phyloP scores from a whole-genome alignment of 768 basidiomycete species.

The Naganishia kalamii region DNA sequence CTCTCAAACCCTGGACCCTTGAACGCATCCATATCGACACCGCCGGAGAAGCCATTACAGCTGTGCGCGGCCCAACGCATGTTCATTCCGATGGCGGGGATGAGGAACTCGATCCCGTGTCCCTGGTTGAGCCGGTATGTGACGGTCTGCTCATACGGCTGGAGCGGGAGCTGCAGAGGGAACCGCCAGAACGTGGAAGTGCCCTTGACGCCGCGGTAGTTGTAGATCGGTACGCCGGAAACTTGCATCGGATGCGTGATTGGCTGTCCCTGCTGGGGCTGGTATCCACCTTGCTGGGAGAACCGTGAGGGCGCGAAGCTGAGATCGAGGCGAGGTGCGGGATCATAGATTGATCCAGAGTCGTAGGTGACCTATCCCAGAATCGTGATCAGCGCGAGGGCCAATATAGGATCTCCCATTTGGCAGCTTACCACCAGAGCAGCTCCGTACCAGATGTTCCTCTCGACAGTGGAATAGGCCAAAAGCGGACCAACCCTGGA shows the following conservation, averaged over 20 bases:
- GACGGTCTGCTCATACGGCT: slow-evolving; percentile 64
- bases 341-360: slow-evolving; percentile 31
- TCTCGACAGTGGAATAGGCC: slow-evolving; percentile 80
- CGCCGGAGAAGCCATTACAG: slow-evolving; percentile 52
- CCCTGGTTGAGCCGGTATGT: slow-evolving; percentile 77
- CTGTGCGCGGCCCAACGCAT: slow-evolving; percentile 81
- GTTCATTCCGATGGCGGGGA: slow-evolving; percentile 73
- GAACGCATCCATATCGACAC: slow-evolving; percentile 57
- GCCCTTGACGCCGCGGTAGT: slow-evolving; percentile 49
- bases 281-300: slow-evolving; percentile 23
- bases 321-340: slow-evolving; percentile 30
- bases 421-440: slow-evolving; percentile 71
- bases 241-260: slow-evolving; percentile 3
- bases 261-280: slow-evolving; percentile 20
- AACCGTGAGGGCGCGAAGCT: slow-evolving; percentile 34
- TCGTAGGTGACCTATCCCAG: slow-evolving; percentile 29
- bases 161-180: slow-evolving; percentile 71
- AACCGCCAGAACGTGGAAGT: slow-evolving; percentile 94
- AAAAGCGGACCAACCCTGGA: slow-evolving; percentile 74
- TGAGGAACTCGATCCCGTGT: slow-evolving; percentile 67
- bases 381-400: slow-evolving; percentile 46
- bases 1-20: slow-evolving; percentile 62
- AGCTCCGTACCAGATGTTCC: slow-evolving; percentile 78
- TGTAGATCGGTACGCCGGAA: slow-evolving; percentile 31
- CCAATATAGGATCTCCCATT: slow-evolving; percentile 53